Base-by-base conservation (phyloP, 768 basidiomycete genomes). In the Lactarius hengduanensis region DNA sequence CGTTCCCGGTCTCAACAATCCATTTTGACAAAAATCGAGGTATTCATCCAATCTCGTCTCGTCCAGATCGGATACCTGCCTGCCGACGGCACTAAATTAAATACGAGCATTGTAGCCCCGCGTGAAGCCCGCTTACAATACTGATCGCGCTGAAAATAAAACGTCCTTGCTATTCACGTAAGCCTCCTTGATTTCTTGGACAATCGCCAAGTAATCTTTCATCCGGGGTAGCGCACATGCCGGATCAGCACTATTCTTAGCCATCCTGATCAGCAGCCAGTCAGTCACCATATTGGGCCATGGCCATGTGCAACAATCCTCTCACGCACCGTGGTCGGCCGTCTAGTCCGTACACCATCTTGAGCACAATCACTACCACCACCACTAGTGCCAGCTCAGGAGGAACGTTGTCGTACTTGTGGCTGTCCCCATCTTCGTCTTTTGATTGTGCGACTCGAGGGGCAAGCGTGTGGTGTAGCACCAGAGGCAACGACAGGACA, bases 321-420 rank as follows among this genome's bases (percentile, higher is more conserved):
- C 2, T 28, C 53, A 60, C 47, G 63, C 73, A 86, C 90, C 91
- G 83, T 61, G 71, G 63, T 69, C 78, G 78, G 34, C 87, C 91
- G 73, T 95, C 93, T 34, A 95, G 73, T 0, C 94, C 95, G 72
- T 95, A 95, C 30, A 88, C 83, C 81, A 96, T 81, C 78, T 95
- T 96, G 71, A 95, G 79, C 41, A 87, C 86, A 13, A 93, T 81
- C 15, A 94, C 80, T 57, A 83, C 82, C 16, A 79, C 80, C 2
- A 83, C 85, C 54, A 84, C 73, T 28, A 92, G 77, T 3, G 83
- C 82, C 58, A 89, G 77, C 73, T 95, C 93, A 11, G 88, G 82
- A 7, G 91, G 86, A 34, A 83, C 81, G 69, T 83, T 86, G 74
- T 92, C 91, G 62, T 82, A 80, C 62, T 79, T 81, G 73, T 87